These are phyloP conservation scores for Pseudogymnoascus sp. DNA, from an alignment of 2,329 filamentous ascomycete species.

Conservation along the genomic window DNA sequence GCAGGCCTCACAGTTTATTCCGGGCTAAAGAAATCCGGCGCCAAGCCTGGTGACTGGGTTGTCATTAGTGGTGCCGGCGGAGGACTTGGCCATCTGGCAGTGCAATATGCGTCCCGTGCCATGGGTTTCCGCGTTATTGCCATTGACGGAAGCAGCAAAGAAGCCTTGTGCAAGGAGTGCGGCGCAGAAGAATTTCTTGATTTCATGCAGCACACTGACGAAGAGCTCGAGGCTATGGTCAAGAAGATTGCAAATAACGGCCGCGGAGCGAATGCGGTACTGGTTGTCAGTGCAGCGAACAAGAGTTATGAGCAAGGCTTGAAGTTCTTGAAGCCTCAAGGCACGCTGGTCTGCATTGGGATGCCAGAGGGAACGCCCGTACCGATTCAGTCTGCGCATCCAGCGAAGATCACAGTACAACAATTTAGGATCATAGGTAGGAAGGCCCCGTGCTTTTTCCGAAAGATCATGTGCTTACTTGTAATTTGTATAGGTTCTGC, in stretches of 20 bases:
- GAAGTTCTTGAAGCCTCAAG: constrained; percentile 42
- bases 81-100: constrained; percentile 56
- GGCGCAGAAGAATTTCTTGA: constrained; percentile 63
- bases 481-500: too few relatives aligned
- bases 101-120: constrained; percentile 51
- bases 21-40: constrained; percentile 55
- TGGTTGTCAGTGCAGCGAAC: constrained; percentile 51
- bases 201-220: constrained; percentile 48
- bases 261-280: constrained; percentile 45
- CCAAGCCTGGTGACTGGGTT: constrained; percentile 39
- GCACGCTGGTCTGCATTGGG: constrained; percentile 47
- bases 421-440: constrained; percentile 41
- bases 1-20: constrained; percentile 62
- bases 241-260: constrained; percentile 52
- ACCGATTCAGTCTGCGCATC: constrained; percentile 39
- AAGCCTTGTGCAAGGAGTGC: constrained; percentile 48
- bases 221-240: constrained; percentile 40
- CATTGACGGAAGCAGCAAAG: constrained; percentile 53
- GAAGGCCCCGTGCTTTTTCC: too few relatives aligned
- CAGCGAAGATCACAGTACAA: constrained; percentile 36
- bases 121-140: constrained; percentile 61
- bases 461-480: too few relatives aligned
- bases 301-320: constrained; percentile 44
- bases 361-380: constrained; percentile 40
- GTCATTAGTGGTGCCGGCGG: constrained; percentile 56